Evolutionary conservation across 805 yeast genomes (phyloP).

Genomic region (Wickerhamomyces kurtzmanii): DNA sequence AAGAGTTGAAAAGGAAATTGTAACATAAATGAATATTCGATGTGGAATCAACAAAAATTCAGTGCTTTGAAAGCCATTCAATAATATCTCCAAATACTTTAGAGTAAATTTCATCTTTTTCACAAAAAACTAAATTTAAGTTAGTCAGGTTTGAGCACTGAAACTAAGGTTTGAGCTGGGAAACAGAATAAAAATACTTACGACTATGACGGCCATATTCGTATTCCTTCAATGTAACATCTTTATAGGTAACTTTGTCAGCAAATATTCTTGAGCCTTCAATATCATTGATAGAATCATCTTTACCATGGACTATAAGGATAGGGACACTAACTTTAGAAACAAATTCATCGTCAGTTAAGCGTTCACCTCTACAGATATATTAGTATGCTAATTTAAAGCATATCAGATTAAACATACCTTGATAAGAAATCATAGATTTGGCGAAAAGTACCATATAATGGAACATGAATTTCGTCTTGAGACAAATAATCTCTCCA

Average conservation of each 20-base stretch:
- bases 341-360: conserved; percentile 28
- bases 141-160: too few species aligned
- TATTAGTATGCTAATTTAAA: not conserved
- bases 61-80: conserved; percentile 24
- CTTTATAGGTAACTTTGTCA: conserved; percentile 6
- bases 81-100: conserved; percentile 26
- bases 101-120: conserved; percentile 29
- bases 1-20: too few species aligned
- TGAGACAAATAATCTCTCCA: conserved; percentile 35
- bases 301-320: conserved; percentile 50
- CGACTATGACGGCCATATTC: conserved; percentile 32
- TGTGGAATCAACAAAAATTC: too few species aligned
- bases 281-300: conserved; percentile 49
- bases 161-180: too few species aligned
- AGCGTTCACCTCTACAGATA: conserved; percentile 40
- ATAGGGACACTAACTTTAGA: conserved; percentile 30
- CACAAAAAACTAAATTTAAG: conserved; percentile 35
- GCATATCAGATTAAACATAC: conserved; percentile 7
- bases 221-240: conserved; percentile 10
- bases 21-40: too few species aligned
- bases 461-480: conserved; percentile 34
- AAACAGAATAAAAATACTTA: too few species aligned
- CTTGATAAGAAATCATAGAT: conserved; percentile 45
- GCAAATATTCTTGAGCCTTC: conserved; percentile 10
- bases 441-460: conserved; percentile 42